phyloP scores from a whole-genome alignment of 441 rosid genomes.

The Populus tomentosa region DNA sequence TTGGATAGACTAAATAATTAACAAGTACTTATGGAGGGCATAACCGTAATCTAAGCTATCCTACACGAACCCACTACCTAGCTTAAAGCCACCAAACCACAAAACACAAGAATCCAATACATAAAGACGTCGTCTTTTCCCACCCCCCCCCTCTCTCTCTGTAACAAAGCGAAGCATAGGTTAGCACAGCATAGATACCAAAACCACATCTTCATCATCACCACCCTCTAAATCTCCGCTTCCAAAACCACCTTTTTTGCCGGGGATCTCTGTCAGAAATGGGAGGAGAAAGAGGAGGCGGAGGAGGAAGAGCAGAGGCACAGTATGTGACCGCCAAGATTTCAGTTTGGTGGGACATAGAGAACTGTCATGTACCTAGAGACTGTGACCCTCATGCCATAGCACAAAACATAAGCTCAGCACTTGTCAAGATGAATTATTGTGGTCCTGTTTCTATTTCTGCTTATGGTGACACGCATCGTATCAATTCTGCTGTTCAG shows the following conservation, averaged over 20 bases:
- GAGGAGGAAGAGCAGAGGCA: constrained; percentile 40
- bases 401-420: constrained; percentile 82
- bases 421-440: constrained; percentile 63
- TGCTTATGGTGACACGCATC: constrained; percentile 78
- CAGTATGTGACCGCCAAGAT: constrained; percentile 70
- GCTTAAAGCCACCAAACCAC: background rate
- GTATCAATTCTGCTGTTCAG: constrained; percentile 54
- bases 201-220: background rate
- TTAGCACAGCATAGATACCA: background rate
- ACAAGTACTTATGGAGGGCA: background rate
- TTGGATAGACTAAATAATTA: background rate
- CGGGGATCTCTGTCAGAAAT: background rate
- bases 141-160: background rate
- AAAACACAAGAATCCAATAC: background rate
- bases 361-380: constrained; percentile 83
- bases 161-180: background rate
- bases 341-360: constrained; percentile 97
- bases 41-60: background rate
- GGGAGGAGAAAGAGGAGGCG: background rate
- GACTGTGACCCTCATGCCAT: constrained; percentile 60
- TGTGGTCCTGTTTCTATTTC: constrained; percentile 79
- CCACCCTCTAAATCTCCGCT: background rate
- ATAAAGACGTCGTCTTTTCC: background rate
- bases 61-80: background rate
- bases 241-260: background rate